These are phyloP conservation scores for Glaciozyma martinii DNA, from an alignment of 768 basidiomycete genomes.

Conservation along the genomic window DNA sequence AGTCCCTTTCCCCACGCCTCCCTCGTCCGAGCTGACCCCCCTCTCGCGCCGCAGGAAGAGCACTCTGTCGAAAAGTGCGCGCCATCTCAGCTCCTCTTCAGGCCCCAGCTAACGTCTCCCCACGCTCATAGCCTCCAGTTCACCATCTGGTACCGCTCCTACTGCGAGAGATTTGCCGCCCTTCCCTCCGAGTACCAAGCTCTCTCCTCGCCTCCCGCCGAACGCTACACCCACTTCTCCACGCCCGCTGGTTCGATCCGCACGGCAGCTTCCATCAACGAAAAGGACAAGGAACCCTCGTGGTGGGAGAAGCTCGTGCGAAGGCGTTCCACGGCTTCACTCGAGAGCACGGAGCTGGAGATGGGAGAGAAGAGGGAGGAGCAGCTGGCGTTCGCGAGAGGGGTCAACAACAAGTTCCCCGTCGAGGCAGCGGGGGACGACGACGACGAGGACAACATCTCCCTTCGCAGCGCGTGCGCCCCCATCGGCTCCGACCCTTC, in stretches of 20 bases:
- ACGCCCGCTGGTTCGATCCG: slow-evolving; percentile 10
- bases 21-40: background rate
- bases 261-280: background rate
- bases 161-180: slow-evolving; percentile 41
- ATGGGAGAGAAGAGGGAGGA: background rate
- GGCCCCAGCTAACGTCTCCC: background rate
- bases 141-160: slow-evolving; percentile 43
- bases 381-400: background rate
- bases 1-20: background rate
- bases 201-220: slow-evolving; percentile 2
- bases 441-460: background rate
- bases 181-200: slow-evolving; percentile 31
- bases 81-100: background rate
- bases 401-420: background rate
- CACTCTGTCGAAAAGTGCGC: slow-evolving; percentile 10
- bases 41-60: background rate
- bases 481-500: background rate
- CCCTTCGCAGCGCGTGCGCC: background rate
- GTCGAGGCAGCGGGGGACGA: background rate
- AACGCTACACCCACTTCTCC: background rate
- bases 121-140: slow-evolving; percentile 41
- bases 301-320: slow-evolving; percentile 1
- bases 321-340: background rate
- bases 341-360: background rate
- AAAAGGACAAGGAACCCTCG: background rate